These are phyloP conservation scores for Colletotrichum sidae DNA, from an alignment of 2,329 filamentous ascomycete genomes.

Conservation along the genomic window DNA sequence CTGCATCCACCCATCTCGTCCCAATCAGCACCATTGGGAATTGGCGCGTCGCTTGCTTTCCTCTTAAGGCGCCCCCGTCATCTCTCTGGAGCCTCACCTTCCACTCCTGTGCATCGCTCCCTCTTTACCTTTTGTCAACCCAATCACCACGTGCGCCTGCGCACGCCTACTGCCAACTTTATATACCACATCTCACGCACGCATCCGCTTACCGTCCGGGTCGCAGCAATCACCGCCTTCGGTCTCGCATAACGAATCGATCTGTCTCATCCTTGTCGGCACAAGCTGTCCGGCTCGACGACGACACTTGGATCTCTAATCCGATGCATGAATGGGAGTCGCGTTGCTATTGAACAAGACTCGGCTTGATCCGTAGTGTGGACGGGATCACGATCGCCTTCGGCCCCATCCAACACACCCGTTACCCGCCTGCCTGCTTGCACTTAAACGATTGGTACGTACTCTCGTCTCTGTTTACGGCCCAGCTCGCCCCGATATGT, in stretches of 20 bases:
- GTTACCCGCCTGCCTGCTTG: slow-evolving; percentile 13
- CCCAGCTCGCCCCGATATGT: too few species aligned
- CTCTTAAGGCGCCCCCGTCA: slow-evolving; percentile 13
- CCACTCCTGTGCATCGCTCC: slow-evolving; percentile 1
- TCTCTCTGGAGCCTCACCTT: slow-evolving; percentile 26
- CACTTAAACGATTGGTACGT: slow-evolving; percentile 18
- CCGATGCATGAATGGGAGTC: slow-evolving; percentile 34
- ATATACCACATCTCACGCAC: too few species aligned
- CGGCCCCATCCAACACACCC: slow-evolving; percentile 30
- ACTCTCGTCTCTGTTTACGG: neutral
- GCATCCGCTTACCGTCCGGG: too few species aligned
- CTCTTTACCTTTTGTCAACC: neutral
- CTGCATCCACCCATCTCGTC: slow-evolving; percentile 4
- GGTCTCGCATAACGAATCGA: too few species aligned
- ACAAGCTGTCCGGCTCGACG: neutral
- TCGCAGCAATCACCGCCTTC: neutral
- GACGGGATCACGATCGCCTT: slow-evolving; percentile 35
- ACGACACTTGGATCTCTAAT: slow-evolving; percentile 15
- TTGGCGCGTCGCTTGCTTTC: slow-evolving; percentile 10
- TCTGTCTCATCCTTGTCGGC: too few species aligned
- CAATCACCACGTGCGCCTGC: slow-evolving; percentile 19
- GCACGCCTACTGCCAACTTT: neutral
- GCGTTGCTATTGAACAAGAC: slow-evolving; percentile 28
- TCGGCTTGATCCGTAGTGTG: slow-evolving; percentile 36
- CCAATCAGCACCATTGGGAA: too few species aligned